Base-by-base conservation (phyloP, 805 yeast genomes). In the Yarrowia osloensis region DNA sequence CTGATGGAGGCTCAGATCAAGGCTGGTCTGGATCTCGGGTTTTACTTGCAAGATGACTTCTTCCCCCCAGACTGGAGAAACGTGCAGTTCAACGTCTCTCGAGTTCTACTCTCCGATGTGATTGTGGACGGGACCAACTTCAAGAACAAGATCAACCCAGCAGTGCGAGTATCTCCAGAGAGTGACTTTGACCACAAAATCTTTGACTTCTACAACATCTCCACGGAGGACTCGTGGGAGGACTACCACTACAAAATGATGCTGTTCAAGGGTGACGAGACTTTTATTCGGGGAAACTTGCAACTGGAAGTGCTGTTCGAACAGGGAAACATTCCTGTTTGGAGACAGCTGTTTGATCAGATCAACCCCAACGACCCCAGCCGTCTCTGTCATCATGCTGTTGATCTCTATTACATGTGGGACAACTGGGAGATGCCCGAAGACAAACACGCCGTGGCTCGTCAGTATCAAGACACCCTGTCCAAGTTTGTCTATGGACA, bases 401-500 rank as follows among this genome's bases (percentile, higher is more conserved):
- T 54, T 0, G 61, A 54, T 54, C 61, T 54, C 17, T 54, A 54
- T 4, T 54, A 54, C 61, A 54, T 54, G 61, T 54, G 61, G 61
- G 39, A 54, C 13, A 54, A 37, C 61, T 54, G 61, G 61, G 33
- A 54, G 17, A 35, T 54, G 42, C 61, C 61, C 1, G 44, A 54
- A 17, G 44, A 24, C 6, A 54, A 54, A n/a, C 61, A 37, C 5
- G 31, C 15, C 0, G 44, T 54, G 13, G 29, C 61, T 24, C 29
- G 61, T 11, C 29, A 35, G 61, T 37, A 54, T 8, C 61, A 54
- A n/a, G 61, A 54, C 9, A 35, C 15, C 9, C 44, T 54, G 9
- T 5, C 22, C 61, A 54, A 37, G 31, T 54, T 35, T n/a, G 31
- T 54, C 3, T 54, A 54, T 2, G 61, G 61, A 3, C 17, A 35